Base-by-base conservation (phyloP, 352 stramenopile genomes). In the Bremia lactucae region DNA sequence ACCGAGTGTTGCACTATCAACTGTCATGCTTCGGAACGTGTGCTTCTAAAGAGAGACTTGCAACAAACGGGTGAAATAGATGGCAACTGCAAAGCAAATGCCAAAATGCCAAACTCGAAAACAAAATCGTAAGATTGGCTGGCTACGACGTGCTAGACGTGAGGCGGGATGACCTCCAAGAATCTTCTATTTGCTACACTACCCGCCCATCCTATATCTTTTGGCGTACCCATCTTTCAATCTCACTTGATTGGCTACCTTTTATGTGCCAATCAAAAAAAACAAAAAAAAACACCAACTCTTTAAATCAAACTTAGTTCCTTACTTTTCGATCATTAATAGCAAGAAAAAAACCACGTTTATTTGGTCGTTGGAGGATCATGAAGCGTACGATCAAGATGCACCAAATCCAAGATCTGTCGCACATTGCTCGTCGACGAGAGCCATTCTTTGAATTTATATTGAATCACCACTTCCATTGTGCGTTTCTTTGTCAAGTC, bases 361-460 rank as follows among this genome's bases (percentile, higher is more conserved):
- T 62, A 52, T 21, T 62, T 64, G 23, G 34, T 50, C 18, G 11
- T 38, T n/a, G n/a, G n/a, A 6, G 35, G 14, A 2, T 61, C 55
- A 16, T 40, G 50, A 42, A 62, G 67, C 20, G 49, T 50, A 19
- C 63, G 66, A 51, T 91, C 78, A 16, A 91, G 71, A 9, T 91
- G 71, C 38, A 95, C 81, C 7, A 95, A 59, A 44, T 95, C 84
- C 19, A 94, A 65, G 18, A 95, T 83, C 61, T 95, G 82, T 6
- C 84, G 72, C 43, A 85, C 69, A 36, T 94, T 89, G 46, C 80
- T 84, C 13, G 82, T 89, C 6, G 75, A 55, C 11, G 80, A 78
- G 11, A 95, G 70, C 84, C 84, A 95, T 52, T 95, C 82, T 56
- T 87, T 87, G 49, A 89, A 90, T 21, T 71, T 73, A 41, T 72